Conservation (phyloP, 1,284 basidiomycete genomes). For the Melampsora larici-populina region DNA sequence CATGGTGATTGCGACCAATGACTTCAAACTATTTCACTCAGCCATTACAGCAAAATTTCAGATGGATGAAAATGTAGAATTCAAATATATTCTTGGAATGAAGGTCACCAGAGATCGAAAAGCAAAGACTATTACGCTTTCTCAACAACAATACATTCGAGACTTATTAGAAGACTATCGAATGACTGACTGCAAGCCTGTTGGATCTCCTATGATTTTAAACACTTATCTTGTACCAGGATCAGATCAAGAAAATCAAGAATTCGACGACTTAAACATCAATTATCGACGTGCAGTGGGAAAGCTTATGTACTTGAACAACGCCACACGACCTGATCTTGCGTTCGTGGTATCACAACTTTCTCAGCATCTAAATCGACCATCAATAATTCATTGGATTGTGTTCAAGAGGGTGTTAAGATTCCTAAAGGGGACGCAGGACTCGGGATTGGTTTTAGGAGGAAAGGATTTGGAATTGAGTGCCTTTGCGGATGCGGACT, state of each 20-base stretch:
- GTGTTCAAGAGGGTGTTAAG: background rate
- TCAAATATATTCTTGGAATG: background rate
- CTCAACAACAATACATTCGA: background rate
- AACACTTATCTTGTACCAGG: background rate
- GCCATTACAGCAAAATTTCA: background rate
- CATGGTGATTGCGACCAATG: slow-evolving; percentile 5
- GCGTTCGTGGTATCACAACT: slow-evolving; percentile 15
- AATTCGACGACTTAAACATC: background rate
- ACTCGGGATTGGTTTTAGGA: background rate
- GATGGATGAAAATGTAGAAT: background rate
- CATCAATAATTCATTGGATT: slow-evolving; percentile 3
- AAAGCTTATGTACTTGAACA: background rate
- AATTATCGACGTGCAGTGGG: slow-evolving; percentile 8
- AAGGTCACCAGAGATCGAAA: background rate
- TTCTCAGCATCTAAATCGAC: slow-evolving; percentile 13
- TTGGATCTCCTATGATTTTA: background rate
- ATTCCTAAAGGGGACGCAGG: background rate
- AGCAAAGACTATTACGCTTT: background rate
- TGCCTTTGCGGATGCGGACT: background rate
- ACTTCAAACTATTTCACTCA: background rate
- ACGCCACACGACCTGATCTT: background rate
- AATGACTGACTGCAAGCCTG: background rate
- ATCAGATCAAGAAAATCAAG: background rate
- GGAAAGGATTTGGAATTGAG: no score
- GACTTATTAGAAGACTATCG: background rate